phyloP scores from a whole-genome alignment of 495 filamentous ascomycete genomes.

The Talaromyces adpressus region DNA sequence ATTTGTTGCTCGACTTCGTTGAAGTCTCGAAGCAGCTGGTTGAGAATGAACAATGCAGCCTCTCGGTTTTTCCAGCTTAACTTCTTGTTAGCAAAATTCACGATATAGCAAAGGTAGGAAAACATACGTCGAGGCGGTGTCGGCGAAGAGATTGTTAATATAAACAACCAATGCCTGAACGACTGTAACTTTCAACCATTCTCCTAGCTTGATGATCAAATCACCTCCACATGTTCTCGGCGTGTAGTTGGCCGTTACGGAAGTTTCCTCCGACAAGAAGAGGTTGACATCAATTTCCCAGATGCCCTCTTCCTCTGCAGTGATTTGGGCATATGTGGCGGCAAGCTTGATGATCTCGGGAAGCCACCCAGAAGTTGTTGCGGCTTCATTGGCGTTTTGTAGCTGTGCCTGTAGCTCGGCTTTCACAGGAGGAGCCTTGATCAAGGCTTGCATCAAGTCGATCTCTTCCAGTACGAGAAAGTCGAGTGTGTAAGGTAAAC shows the following conservation, averaged over 20 bases:
- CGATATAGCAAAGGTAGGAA: background rate
- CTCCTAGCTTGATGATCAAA: slow-evolving; percentile 83
- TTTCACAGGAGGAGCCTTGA: slow-evolving; percentile 77
- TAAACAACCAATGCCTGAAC: slow-evolving; percentile 68
- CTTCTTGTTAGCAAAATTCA: background rate
- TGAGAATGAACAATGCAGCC: slow-evolving; percentile 75
- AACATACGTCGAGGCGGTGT: slow-evolving; percentile 46
- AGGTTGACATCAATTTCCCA: slow-evolving; percentile 97
- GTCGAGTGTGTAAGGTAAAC: slow-evolving; percentile 91
- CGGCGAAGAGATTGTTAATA: slow-evolving; percentile 59
- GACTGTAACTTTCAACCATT: slow-evolving; percentile 68
- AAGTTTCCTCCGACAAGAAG: slow-evolving; percentile 90
- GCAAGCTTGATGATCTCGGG: slow-evolving; percentile 74
- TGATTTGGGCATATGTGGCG: slow-evolving; percentile 85
- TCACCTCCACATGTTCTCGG: slow-evolving; percentile 87
- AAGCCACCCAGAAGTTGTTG: slow-evolving; percentile 57
- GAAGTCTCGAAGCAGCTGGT: slow-evolving; percentile 72
- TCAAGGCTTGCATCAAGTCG: slow-evolving; percentile 82
- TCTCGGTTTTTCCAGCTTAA: slow-evolving; percentile 60
- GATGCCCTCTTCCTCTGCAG: slow-evolving; percentile 82
- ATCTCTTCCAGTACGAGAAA: slow-evolving; percentile 88
- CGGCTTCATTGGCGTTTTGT: slow-evolving; percentile 48
- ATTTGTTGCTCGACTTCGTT: slow-evolving; percentile 64
- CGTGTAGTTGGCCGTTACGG: slow-evolving; percentile 94
- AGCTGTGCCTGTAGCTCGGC: slow-evolving; percentile 75